phyloP scores from a whole-genome alignment of 257 asterid genomes.

The Hygrophila difformis region DNA sequence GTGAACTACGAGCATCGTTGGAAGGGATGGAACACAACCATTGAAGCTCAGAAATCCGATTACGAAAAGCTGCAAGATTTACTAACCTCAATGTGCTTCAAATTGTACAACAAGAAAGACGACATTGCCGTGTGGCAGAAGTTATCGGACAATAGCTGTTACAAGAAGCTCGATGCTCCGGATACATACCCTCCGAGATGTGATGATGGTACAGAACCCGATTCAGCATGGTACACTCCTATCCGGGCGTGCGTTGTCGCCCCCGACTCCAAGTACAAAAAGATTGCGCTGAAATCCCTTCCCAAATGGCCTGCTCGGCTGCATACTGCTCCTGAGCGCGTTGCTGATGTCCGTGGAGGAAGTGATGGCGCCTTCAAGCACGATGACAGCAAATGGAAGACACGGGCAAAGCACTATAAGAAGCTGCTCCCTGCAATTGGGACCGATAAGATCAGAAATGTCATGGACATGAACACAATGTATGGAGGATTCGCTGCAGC shows the following conservation, averaged over 20 bases:
- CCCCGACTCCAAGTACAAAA: constrained; percentile 27
- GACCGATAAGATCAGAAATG: constrained; percentile 68
- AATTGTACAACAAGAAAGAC: constrained; percentile 34
- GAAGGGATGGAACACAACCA: constrained; percentile 56
- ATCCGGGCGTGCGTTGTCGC: constrained; percentile 44
- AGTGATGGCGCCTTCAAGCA: constrained; percentile 14
- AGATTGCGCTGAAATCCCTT: constrained; percentile 20
- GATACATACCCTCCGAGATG: constrained; percentile 37
- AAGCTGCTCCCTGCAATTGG: constrained; percentile 5
- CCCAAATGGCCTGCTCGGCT: constrained; percentile 40
- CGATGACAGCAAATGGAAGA: background rate
- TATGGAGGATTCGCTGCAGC: constrained; percentile 97
- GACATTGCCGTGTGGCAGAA: constrained; percentile 55
- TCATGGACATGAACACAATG: constrained; percentile 91
- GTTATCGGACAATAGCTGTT: constrained; percentile 31
- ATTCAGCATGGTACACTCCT: constrained; percentile 60
- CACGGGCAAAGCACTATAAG: constrained; percentile 2
- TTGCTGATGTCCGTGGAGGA: constrained; percentile 18
- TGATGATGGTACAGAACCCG: constrained; percentile 49
- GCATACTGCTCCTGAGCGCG: constrained; percentile 24
- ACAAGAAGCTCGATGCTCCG: constrained; percentile 27
- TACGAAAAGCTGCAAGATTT: constrained; percentile 31
- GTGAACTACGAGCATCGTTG: constrained; percentile 36
- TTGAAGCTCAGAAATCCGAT: constrained; percentile 34
- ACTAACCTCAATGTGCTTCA: constrained; percentile 45